Conservation (phyloP, 805 yeast species). For the Ogataea glucozyma region DNA sequence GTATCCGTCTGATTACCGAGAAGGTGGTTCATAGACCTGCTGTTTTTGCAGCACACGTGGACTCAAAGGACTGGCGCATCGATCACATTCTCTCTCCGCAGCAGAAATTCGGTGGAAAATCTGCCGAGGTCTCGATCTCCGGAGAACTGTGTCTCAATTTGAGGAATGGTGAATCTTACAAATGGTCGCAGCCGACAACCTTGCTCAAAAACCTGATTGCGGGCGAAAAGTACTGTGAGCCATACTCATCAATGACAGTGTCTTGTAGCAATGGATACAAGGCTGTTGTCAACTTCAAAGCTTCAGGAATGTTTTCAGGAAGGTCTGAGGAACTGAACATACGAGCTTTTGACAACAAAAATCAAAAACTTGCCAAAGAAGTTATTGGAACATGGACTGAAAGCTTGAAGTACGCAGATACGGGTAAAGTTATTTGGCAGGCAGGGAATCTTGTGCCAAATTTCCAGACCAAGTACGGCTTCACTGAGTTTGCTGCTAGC, state of each 20-base stretch:
- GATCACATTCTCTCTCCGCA: conserved; percentile 67
- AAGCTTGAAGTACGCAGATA: conserved; percentile 46
- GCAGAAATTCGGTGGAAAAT: conserved; percentile 95
- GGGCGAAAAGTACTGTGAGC: conserved; percentile 93
- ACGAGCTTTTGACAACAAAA: conserved; percentile 41
- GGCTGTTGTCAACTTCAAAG: conserved; percentile 70
- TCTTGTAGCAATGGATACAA: conserved; percentile 66
- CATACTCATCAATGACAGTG: conserved; percentile 66
- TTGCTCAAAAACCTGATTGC: conserved; percentile 85
- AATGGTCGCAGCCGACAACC: conserved; percentile 83
- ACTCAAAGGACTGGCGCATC: conserved; percentile 67
- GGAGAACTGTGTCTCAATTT: conserved; percentile 66
- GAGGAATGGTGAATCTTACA: conserved; percentile 66
- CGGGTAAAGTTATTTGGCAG: conserved; percentile 60
- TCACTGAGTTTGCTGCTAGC: conserved; percentile 77
- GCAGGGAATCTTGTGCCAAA: conserved; percentile 64
- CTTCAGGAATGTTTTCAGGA: conserved; percentile 82
- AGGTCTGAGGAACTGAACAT: conserved; percentile 71
- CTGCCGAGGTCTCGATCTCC: conserved; percentile 75
- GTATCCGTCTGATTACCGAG: conserved; percentile 74
- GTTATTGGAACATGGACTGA: conserved; percentile 86
- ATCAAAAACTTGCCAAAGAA: conserved; percentile 36
- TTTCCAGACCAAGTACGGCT: conserved; percentile 72
- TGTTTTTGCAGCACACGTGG: conserved; percentile 78
- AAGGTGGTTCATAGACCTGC: conserved; percentile 89